Percentiles rank a stretch among this genome's conserved stretches.
These are phyloP conservation scores for Geum urbanum DNA, from an alignment of 306 rosid genomes.

Conservation along the genomic window DNA sequence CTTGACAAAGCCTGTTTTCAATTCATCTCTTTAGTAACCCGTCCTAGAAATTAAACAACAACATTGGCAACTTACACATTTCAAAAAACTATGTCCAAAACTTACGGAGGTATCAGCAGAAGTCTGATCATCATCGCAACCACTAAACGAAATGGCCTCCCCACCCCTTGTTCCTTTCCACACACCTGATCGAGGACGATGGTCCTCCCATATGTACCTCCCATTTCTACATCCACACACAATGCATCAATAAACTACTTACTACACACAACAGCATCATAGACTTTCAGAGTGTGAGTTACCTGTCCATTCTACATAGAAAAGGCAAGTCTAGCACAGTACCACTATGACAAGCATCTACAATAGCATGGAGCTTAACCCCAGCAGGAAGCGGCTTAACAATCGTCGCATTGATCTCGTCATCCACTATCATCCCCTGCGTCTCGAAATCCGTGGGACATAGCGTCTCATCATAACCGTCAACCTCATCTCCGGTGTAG, in stretches of 20 bases:
- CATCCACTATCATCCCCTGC: conserved; percentile 45
- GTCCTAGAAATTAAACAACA: not conserved
- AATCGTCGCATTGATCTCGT: conserved; percentile 45
- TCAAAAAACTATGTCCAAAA: not conserved
- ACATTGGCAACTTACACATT: not conserved
- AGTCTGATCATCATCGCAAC: conserved; percentile 47
- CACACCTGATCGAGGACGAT: conserved; percentile 39
- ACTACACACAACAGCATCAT: not conserved
- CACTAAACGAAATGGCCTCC: conserved; percentile 48
- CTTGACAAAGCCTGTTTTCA: conserved; percentile 32
- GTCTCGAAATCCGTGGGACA: conserved; percentile 39
- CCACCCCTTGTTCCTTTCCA: conserved; percentile 55
- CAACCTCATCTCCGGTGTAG: conserved; percentile 44
- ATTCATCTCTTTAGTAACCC: not conserved
- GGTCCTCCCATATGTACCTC: conserved; percentile 45
- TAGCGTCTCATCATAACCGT: conserved; percentile 46
- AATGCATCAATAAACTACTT: not conserved
- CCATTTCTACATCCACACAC: conserved; percentile 30
- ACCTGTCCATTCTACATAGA: conserved; percentile 45
- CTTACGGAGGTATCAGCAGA: conserved; percentile 42
- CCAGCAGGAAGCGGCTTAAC: conserved; percentile 46
- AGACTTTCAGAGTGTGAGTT: not conserved
- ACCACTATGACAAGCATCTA: conserved; percentile 54
- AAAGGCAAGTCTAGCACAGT: conserved; percentile 44
- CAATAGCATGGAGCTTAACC: conserved; percentile 45